Conservation (phyloP, 257 asterid species). For the Nicotiana noctiflora region DNA sequence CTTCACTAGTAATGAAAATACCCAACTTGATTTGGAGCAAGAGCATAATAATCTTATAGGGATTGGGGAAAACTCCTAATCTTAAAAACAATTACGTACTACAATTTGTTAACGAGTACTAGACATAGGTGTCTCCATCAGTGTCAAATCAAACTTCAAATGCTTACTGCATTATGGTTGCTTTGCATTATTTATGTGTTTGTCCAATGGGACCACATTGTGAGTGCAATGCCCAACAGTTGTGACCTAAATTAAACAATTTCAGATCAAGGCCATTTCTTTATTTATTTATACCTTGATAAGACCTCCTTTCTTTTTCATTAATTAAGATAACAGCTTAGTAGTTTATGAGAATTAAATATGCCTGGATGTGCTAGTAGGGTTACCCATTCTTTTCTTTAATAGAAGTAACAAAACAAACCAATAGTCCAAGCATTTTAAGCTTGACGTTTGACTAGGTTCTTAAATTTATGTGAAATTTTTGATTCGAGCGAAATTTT, state of each 20-base stretch:
- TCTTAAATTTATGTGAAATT: no score
- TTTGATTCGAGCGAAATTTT: no score
- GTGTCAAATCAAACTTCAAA: neutral
- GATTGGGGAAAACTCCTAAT: neutral
- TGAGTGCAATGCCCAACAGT: neutral
- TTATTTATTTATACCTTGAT: neutral
- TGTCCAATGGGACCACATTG: conserved; percentile 1
- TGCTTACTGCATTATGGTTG: neutral
- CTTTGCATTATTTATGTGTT: conserved; percentile 5
- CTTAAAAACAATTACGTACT: neutral
- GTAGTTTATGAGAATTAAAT: neutral
- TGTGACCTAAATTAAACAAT: neutral
- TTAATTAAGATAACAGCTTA: neutral
- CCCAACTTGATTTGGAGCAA: neutral
- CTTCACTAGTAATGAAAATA: neutral
- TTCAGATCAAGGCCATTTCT: neutral
- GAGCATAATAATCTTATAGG: neutral
- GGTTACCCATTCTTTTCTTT: neutral
- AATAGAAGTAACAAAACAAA: neutral
- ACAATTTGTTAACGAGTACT: neutral
- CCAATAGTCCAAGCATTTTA: neutral
- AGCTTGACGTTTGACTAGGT: no score
- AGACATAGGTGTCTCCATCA: neutral
- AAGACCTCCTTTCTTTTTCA: neutral
- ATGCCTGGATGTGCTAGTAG: neutral